phyloP scores from a whole-genome alignment of 805 yeast species.

The Cyberlindnera suaveolens region DNA sequence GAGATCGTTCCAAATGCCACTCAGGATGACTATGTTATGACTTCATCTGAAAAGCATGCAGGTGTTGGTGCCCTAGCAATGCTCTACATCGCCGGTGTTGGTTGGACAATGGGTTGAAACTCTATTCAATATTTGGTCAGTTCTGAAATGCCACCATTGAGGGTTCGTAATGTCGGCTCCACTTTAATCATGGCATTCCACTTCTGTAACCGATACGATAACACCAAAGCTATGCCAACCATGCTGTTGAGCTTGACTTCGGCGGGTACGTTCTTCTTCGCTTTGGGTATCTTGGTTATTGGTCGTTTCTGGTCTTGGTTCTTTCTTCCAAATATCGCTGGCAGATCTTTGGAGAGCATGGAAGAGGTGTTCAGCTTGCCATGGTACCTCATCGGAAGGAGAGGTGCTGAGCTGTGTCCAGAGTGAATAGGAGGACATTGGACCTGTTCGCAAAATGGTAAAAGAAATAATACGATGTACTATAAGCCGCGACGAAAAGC shows the following conservation, averaged over 20 bases:
- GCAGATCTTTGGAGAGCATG: conserved; percentile 34
- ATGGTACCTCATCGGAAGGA: conserved; percentile 53
- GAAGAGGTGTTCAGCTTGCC: conserved; percentile 37
- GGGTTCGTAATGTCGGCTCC: conserved; percentile 43
- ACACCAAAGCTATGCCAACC: conserved; percentile 47
- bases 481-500: too few species aligned
- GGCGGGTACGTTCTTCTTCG: conserved; percentile 48
- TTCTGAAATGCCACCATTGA: conserved; percentile 49
- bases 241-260: conserved; percentile 41
- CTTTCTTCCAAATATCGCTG: conserved; percentile 33
- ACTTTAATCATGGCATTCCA: conserved; percentile 50
- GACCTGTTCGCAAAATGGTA: too few species aligned
- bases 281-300: conserved; percentile 34
- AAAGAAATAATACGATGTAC: too few species aligned
- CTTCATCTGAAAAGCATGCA: conserved; percentile 30
- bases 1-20: conserved; percentile 39
- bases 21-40: conserved; percentile 24
- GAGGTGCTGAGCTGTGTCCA: conserved; percentile 45
- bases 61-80: conserved; percentile 45
- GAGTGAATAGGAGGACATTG: conserved; percentile 26
- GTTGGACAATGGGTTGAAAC: conserved; percentile 58
- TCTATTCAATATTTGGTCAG: conserved; percentile 48
- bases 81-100: conserved; percentile 43
- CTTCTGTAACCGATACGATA: conserved; percentile 51
- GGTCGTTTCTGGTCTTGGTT: conserved; percentile 35